Percentiles rank a stretch among this genome's conserved stretches.
phyloP scores from a whole-genome alignment of 495 filamentous ascomycete species.

The Penicillium bialowiezense region DNA sequence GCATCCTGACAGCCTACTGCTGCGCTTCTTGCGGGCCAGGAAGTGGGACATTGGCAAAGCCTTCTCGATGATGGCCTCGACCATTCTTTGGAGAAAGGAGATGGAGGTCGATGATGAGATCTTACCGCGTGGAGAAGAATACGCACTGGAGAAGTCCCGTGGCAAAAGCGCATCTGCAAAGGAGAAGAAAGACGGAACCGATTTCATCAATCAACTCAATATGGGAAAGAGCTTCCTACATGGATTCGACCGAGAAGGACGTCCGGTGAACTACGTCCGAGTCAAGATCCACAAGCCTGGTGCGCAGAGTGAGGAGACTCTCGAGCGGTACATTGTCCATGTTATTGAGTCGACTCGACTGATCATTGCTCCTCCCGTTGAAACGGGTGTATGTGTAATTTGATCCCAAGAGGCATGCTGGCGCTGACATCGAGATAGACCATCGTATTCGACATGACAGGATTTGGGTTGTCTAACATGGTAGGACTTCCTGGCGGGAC shows the following conservation, averaged over 20 bases:
- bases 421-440: constrained; percentile 39
- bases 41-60: constrained; percentile 92
- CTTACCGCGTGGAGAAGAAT: constrained; percentile 66
- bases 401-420: not conserved
- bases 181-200: constrained; percentile 60
- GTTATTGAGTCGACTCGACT: constrained; percentile 79
- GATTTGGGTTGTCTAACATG: constrained; percentile 76
- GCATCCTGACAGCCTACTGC: constrained; percentile 77
- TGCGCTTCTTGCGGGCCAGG: constrained; percentile 79
- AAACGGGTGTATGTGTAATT: constrained; percentile 68
- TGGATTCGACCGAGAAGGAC: constrained; percentile 70
- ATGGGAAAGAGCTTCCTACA: constrained; percentile 88
- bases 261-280: constrained; percentile 78
- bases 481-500: constrained; percentile 35
- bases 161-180: constrained; percentile 41
- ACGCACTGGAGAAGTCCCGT: constrained; percentile 53
- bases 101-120: constrained; percentile 79
- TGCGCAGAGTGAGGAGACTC: constrained; percentile 71
- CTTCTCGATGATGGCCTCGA: constrained; percentile 81
- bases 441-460: constrained; percentile 87
- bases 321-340: constrained; percentile 84
- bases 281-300: constrained; percentile 72
- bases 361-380: constrained; percentile 66
- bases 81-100: constrained; percentile 81
- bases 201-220: constrained; percentile 75